Evolutionary conservation across 805 yeast genomes (phyloP), one percentile per base, ranked within the genome.

Genomic region (Myxozyma udenii): DNA sequence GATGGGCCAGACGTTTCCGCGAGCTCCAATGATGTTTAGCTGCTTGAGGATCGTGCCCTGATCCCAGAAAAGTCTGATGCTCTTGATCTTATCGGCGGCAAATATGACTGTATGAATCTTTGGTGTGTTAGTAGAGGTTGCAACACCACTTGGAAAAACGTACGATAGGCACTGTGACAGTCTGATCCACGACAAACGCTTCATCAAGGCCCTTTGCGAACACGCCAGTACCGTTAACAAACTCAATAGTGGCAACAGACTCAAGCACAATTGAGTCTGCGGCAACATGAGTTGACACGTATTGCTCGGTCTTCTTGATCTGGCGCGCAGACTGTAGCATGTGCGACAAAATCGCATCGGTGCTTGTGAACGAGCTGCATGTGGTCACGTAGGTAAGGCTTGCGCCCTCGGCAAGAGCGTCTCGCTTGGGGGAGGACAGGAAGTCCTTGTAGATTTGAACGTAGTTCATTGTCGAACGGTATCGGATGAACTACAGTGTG

Each of bases 1-100:
- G 16, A 63, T 62, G 3, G 66, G 66, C 66, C 66, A 63, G 26
- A 55, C 51, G 41, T 62, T 62, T 12, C 66, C 66, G 16, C 66
- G 54, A n/a, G 58, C 18, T n/a, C 66, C 66, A 40, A 63, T 63
- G 37, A 63, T 56, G 44, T 61, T 62, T 40, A 63, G 47, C 53
- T 62, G 63, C 53, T 64, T 63, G 23, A 64, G 60, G 40, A 64
- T 47, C 2, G 65, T 48, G 6, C 57, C 64, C 55, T 63, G 64
- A 42, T 64, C 66, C 66, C 67, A 63, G 38, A 51, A 45, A 22
- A 53, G 42, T 39, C 60, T 37, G 32, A 63, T 52, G 24, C 56
- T 39, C 21, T 51, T 39, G 35, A 63, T 61, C 50, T 49, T 43
- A 7, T 39, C 53, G 12, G 25, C 52, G 12, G 50, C 52, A 25